Evolutionary conservation across 331 rosid species (phyloP).

Genomic region (Telfairia occidentalis): DNA sequence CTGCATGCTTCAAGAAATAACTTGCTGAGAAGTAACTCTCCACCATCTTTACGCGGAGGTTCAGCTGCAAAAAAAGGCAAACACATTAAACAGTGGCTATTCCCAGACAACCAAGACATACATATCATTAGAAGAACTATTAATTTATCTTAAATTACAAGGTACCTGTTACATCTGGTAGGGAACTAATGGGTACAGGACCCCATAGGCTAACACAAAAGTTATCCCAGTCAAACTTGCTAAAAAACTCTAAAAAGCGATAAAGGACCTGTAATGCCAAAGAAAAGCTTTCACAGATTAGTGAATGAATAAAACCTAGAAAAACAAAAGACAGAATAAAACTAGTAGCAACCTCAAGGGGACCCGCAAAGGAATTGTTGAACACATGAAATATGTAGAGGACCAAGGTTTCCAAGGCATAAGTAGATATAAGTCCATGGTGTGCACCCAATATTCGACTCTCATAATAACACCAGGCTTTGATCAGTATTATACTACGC

Average conservation of each 20-base stretch:
- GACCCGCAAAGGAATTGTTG: slow-evolving; percentile 91
- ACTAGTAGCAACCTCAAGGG: slow-evolving; percentile 68
- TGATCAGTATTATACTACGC: slow-evolving; percentile 92
- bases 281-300: slow-evolving; percentile 12
- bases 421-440: slow-evolving; percentile 97
- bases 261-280: slow-evolving; percentile 60
- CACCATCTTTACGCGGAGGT: slow-evolving; percentile 89
- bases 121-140: neutral
- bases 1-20: slow-evolving; percentile 70
- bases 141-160: slow-evolving; percentile 1
- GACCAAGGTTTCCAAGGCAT: slow-evolving; percentile 95
- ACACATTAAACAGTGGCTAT: neutral
- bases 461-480: slow-evolving; percentile 99
- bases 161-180: slow-evolving; percentile 90
- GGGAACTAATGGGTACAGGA: slow-evolving; percentile 80
- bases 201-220: slow-evolving; percentile 95
- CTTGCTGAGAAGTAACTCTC: slow-evolving; percentile 76
- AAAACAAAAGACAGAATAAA: slow-evolving; percentile 11
- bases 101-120: neutral
- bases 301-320: slow-evolving; percentile 16
- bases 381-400: slow-evolving; percentile 92
- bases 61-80: slow-evolving; percentile 47
- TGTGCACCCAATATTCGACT: slow-evolving; percentile 98
- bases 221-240: slow-evolving; percentile 98
- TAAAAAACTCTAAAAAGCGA: slow-evolving; percentile 88